Percentiles rank a stretch among this genome's conserved stretches.
These are phyloP conservation scores for Metschnikowia kunwiensis DNA, from an alignment of 805 yeast species.

Conservation along the genomic window DNA sequence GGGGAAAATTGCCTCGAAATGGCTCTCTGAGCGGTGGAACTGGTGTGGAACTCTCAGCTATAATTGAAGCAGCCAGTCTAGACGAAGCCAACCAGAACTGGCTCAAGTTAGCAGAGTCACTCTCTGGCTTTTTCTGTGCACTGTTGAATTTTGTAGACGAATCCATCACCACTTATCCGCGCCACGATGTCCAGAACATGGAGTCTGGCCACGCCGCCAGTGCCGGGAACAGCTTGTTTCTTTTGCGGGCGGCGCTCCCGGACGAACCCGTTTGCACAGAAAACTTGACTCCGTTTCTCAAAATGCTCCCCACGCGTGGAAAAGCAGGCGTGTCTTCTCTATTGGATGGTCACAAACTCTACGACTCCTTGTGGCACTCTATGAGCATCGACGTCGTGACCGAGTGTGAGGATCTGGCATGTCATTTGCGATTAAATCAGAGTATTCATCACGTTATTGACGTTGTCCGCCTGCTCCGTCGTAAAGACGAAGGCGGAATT, in stretches of 20 bases:
- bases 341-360: conserved; percentile 85
- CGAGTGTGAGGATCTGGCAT: conserved; percentile 42
- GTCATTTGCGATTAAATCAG: conserved; percentile 58
- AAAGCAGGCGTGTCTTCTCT: conserved; percentile 82
- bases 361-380: conserved; percentile 91
- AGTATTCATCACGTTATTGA: conserved; percentile 71
- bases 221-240: conserved; percentile 41
- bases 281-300: conserved; percentile 89
- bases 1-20: conserved; percentile 77
- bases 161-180: conserved; percentile 63
- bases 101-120: conserved; percentile 65
- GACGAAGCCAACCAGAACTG: conserved; percentile 61
- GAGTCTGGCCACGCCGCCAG: conserved; percentile 29
- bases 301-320: conserved; percentile 87
- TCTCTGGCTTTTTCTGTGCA: conserved; percentile 94
- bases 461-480: conserved; percentile 62
- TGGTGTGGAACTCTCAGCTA: conserved; percentile 93
- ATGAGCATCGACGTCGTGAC: conserved; percentile 82
- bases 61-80: conserved; percentile 59
- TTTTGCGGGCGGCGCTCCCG: conserved; percentile 83
- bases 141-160: conserved; percentile 85
- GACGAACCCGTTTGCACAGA: conserved; percentile 96
- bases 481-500: conserved; percentile 58
- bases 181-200: conserved; percentile 36
- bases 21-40: conserved; percentile 85